Evolutionary conservation across 768 basidiomycete species (phyloP), one percentile per base, ranked within the genome.

Genomic region (Coprinopsis cinerea): DNA sequence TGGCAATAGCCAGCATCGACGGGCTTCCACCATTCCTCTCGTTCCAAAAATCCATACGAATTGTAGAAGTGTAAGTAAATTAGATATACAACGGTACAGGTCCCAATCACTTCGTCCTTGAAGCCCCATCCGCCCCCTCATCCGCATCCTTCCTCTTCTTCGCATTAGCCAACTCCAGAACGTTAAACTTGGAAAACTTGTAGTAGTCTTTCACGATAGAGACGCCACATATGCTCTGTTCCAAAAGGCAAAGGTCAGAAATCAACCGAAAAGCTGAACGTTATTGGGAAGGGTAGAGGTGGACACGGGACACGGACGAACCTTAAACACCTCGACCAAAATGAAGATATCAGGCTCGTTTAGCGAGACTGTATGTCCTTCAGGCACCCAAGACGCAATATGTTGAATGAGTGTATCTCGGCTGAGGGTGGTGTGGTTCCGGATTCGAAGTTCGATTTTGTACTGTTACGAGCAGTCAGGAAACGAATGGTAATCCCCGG

Each of bases 281-380:
- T 34, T 34, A 9, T 34, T 9, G n/a, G n/a, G n/a, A n/a, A n/a
- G n/a, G n/a, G n/a, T n/a, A n/a, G n/a, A n/a, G n/a, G n/a, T n/a
- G n/a, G n/a, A n/a, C n/a, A n/a, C 69, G 14, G 25, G 30, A 24
- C 35, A 36, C 47, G 6, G 18, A 39, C 17, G 11, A 9, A 85
- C 89, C 77, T 91, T 92, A 73, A 90, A 91, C 3, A 92, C 74
- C 58, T 92, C 88, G 4, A 90, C 80, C 5, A 92, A 74, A 40
- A 92, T 76, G 53, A 88, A 88, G 2, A 88, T 66, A 36, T 85
- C 76, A 0, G 89, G 84, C 54, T 82, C 66, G 25, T 78, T 73
- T 18, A 92, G 68, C 48, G 87, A 76, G 13, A 92, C 90, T 1
- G 64, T 74, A 57, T 85, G 85, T 11, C 74, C 76, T 47, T 71